Conservation (phyloP, 768 basidiomycete species). For the Leccinum rimulosum region DNA sequence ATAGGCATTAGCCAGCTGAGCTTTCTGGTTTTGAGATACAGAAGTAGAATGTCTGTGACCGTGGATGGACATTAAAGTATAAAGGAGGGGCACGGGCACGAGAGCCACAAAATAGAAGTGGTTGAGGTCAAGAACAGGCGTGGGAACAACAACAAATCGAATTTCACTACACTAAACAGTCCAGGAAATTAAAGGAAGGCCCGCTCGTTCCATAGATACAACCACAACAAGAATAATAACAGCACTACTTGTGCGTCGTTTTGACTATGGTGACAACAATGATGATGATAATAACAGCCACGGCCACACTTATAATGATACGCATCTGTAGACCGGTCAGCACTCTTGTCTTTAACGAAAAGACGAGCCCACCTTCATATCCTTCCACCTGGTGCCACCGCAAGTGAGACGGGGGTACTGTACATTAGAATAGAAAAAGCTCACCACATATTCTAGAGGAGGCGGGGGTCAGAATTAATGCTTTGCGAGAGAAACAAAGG, state of each 20-base stretch:
- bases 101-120: conserved; percentile 26
- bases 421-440: conserved; percentile 26
- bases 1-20: conserved; percentile 91
- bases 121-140: conserved; percentile 18
- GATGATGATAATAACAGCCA: conserved; percentile 89
- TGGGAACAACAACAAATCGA: conserved; percentile 31
- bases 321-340: conserved; percentile 65
- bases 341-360: conserved; percentile 4
- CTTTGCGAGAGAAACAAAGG: background rate
- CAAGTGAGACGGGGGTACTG: conserved; percentile 5
- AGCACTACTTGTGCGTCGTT: conserved; percentile 55
- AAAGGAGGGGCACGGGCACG: conserved; percentile 36
- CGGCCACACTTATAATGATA: conserved; percentile 90
- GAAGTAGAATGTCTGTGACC: conserved; percentile 63
- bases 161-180: conserved; percentile 13
- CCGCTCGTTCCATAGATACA: conserved; percentile 42
- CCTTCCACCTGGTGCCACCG: conserved; percentile 75
- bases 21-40: conserved; percentile 74
- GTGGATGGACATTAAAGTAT: conserved; percentile 45
- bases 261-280: conserved; percentile 95
- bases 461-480: conserved; percentile 8
- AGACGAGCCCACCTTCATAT: conserved; percentile 74
- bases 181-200: conserved; percentile 29
- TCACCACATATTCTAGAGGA: conserved; percentile 83
- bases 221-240: conserved; percentile 29